phyloP scores from a whole-genome alignment of 345 rosid species.

The Rhodomyrtus tomentosa region DNA sequence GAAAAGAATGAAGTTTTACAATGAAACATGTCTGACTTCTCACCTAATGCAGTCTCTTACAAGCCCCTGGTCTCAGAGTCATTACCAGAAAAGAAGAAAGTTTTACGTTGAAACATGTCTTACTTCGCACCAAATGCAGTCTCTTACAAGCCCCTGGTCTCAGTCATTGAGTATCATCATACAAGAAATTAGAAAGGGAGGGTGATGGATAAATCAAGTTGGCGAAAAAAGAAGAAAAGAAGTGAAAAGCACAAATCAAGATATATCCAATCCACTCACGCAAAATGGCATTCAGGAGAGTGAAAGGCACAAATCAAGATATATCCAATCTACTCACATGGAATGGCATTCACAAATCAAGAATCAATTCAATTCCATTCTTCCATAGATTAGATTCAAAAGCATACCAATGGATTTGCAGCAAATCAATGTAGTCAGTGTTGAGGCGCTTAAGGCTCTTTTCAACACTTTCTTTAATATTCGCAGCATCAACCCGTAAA shows the following conservation, averaged over 20 bases:
- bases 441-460: slow-evolving; percentile 85
- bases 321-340: background rate
- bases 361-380: background rate
- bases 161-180: background rate
- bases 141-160: too few species aligned
- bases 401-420: slow-evolving; percentile 87
- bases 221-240: background rate
- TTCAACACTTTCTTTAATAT: slow-evolving; percentile 90
- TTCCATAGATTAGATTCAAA: background rate
- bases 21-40: background rate
- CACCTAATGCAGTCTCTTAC: background rate
- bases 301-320: background rate
- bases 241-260: background rate
- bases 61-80: background rate
- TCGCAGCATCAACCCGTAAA: slow-evolving; percentile 73
- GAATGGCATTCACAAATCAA: background rate
- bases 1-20: background rate
- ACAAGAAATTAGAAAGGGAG: background rate
- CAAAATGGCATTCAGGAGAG: background rate
- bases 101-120: too few species aligned
- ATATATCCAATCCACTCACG: background rate
- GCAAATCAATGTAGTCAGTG: slow-evolving; percentile 82
- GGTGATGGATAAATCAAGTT: background rate
- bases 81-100: too few species aligned
- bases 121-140: too few species aligned